A percentile compares a stretch with the other conserved stretches of the same genome.
phyloP scores from a whole-genome alignment of 495 filamentous ascomycete genomes.

The Cudoniella acicularis region DNA sequence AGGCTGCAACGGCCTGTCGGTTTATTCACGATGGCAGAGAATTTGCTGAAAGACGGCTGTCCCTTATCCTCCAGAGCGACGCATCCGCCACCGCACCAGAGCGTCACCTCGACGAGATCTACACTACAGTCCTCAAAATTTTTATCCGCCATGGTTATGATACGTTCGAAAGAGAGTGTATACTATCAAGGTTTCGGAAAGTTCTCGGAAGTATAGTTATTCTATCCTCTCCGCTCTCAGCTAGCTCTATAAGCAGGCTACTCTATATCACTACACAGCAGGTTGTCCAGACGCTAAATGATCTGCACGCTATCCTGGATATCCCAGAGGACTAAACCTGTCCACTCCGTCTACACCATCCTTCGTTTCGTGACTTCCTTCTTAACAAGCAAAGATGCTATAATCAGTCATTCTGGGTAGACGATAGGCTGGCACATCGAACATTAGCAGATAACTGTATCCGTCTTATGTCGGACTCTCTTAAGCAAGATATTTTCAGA shows the following conservation, averaged over 20 bases:
- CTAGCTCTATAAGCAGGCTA: not conserved
- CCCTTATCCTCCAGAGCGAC: not conserved
- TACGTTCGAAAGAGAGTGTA: not conserved
- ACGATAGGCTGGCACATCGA: constrained; percentile 33
- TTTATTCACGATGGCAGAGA: constrained; percentile 5
- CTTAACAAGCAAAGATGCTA: constrained; percentile 30
- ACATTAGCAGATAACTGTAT: constrained; percentile 32
- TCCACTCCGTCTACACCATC: too few species aligned
- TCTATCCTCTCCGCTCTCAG: not conserved
- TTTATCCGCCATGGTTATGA: not conserved
- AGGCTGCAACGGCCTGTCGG: not conserved
- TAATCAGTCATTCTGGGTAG: constrained; percentile 35
- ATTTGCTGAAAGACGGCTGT: not conserved
- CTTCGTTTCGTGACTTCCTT: constrained; percentile 49
- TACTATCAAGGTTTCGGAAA: not conserved
- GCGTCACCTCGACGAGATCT: constrained; percentile 3
- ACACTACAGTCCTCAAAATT: not conserved
- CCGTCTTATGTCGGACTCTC: constrained; percentile 27
- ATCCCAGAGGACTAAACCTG: constrained; percentile 24
- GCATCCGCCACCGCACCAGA: not conserved
- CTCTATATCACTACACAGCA: not conserved
- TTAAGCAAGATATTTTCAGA: constrained; percentile 39
- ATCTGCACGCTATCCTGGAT: constrained; percentile 33
- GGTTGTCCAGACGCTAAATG: constrained; percentile 23
- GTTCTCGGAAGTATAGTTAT: not conserved